A percentile compares a stretch with the other conserved stretches of the same genome.
Evolutionary conservation across 306 rosid species (phyloP).

Genomic region (Chamaecrista fasciculata): DNA sequence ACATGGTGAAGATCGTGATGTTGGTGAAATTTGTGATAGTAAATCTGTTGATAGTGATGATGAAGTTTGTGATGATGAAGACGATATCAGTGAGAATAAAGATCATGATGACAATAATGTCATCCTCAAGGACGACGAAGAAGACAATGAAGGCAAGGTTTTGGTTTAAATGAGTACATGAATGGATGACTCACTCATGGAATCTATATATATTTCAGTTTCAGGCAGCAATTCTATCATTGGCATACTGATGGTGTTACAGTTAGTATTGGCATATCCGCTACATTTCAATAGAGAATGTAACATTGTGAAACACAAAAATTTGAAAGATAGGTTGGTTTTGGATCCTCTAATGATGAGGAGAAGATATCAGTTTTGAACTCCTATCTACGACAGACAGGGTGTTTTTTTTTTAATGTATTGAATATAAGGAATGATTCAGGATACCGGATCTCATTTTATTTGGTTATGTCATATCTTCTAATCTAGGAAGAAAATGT

Average conservation of each 20-base stretch:
- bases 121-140: too few relatives aligned
- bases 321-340: slow-evolving; percentile 20
- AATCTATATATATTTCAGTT: slow-evolving; percentile 14
- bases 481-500: background rate
- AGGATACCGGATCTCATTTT: too few relatives aligned
- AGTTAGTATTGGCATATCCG: slow-evolving; percentile 12
- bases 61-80: slow-evolving; percentile 26
- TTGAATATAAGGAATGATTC: background rate
- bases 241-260: slow-evolving; percentile 5
- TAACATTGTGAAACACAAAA: slow-evolving; percentile 20
- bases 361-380: background rate
- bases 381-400: too few relatives aligned
- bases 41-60: slow-evolving; percentile 24
- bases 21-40: slow-evolving; percentile 17
- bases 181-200: slow-evolving; percentile 19
- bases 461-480: background rate
- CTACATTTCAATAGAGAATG: background rate
- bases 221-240: background rate
- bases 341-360: background rate
- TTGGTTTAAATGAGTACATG: slow-evolving; percentile 12
- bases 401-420: background rate
- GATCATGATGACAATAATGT: slow-evolving; percentile 1
- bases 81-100: background rate
- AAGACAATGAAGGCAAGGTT: slow-evolving; percentile 12
- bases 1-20: slow-evolving; percentile 15